Conservation (phyloP, 164 flowering plant species). For the Tetrastigma voinierianum region DNA sequence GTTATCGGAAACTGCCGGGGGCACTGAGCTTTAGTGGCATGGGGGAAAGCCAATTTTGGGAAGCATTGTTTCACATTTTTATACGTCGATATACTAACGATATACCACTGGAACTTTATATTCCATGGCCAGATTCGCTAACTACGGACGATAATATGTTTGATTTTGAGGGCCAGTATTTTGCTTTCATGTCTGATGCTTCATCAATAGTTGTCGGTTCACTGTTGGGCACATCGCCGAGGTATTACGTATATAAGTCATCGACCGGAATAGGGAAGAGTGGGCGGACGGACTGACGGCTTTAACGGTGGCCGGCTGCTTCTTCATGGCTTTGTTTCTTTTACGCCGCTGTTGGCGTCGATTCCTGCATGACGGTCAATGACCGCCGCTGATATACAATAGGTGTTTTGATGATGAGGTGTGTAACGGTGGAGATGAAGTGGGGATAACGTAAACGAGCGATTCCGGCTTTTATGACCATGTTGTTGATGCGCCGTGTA, state of each 20-base stretch:
- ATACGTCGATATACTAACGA: constrained; percentile 85
- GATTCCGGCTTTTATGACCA: constrained; percentile 63
- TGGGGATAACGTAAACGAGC: constrained; percentile 69
- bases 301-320: constrained; percentile 63
- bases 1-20: constrained; percentile 70
- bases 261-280: constrained; percentile 96
- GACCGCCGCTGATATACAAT: constrained; percentile 70
- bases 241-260: constrained; percentile 72
- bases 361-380: constrained; percentile 63
- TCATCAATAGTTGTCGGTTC: constrained; percentile 76
- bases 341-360: constrained; percentile 78
- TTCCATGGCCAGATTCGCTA: constrained; percentile 91
- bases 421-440: constrained; percentile 64
- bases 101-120: constrained; percentile 76
- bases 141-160: constrained; percentile 35
- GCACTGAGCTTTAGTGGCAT: constrained; percentile 64
- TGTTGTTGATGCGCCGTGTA: constrained; percentile 66
- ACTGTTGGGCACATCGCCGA: constrained; percentile 86
- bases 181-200: constrained; percentile 93
- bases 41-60: constrained; percentile 65
- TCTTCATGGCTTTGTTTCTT: constrained; percentile 71
- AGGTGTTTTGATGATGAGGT: constrained; percentile 77
- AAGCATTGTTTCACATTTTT: constrained; percentile 69
- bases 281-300: constrained; percentile 74
- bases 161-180: constrained; percentile 88